Evolutionary conservation across 148 eudicot genomes (phyloP), one percentile per base, ranked within the genome.

Genomic region (Diospyros lotus): DNA sequence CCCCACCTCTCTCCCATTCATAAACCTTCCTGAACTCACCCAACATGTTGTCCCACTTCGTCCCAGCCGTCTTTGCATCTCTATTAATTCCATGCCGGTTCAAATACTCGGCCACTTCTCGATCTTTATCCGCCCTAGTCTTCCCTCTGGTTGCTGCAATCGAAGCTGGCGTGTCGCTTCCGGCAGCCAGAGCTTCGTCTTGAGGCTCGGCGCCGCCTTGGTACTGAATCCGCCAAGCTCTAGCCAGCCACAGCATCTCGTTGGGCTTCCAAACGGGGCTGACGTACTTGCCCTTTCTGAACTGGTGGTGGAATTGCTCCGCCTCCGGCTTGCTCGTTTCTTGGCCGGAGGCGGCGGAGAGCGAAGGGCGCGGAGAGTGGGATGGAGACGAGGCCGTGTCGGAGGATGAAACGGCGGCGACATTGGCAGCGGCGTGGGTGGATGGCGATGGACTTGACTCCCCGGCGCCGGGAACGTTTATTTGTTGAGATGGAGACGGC

Each of bases 11-110:
- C 77, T 93, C 97, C 95, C 95, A 93, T 53, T 90, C 95, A 78
- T 83, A 89, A 9, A 93, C 97, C 63, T 90, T 93, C 71, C 97
- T 82, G 66, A 90, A 93, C 71, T 93, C 97, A 1, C 97, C 97
- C 80, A 93, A 80, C 97, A 93, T 90, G 71, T 93, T 93, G 53
- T 93, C 97, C 97, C 97, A 93, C 65, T 93, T 93, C 0, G 97
- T 93, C 0, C 95, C 97, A 0, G 95, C 97, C 1, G 93, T 90
- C 58, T 93, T 93, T 0, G 95, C 97, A 73, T 93, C 97, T 40
- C 97, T 75, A 56, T 64, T 87, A 0, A 90, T 87, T 2, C 95
- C 97, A 55, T 93, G 83, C 6, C 83, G 79, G 55, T 79, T 85
- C 44, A 93, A 41, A 71, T 75, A 89, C 76, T 90, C 93, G 0